Base-by-base conservation (phyloP, 331 rosid species). In the Quercus phellos region DNA sequence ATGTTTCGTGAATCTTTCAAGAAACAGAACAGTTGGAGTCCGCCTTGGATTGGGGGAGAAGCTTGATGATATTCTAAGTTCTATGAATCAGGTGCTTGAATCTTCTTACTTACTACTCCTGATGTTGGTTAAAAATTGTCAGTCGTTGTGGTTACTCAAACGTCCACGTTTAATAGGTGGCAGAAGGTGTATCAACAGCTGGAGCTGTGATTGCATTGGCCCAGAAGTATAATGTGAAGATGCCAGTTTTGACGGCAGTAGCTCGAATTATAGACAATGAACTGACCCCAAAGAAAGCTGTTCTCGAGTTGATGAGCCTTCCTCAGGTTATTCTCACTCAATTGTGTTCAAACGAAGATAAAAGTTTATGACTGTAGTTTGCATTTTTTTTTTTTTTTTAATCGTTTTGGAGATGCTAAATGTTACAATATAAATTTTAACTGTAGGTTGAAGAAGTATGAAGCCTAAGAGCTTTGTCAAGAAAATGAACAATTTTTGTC, bases 221-320 rank as follows among this genome's bases (percentile, higher is more conserved):
- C 1, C 97, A 94, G 79, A 94, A 94, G 74, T 92, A 89, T 64
- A 94, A 92, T 2, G 97, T 90, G 6, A 92, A 94, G 87, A 89
- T 94, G 97, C 97, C 99, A 4, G 99, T 94, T 80, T 90, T 94
- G 85, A 92, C 97, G 2, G 98, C 96, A 5, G 96, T 94, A 29
- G 98, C 98, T 26, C 93, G 98, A 64, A 92, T 88, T 70, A 85
- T 94, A 0, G 98, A 94, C 87, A 88, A 87, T 19, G 96, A 90
- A 80, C 87, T 92, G 42, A 89, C 96, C 26, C 98, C 97, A 0
- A 85, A 90, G 81, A 92, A 90, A 80, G 98, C 98, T 58, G 97
- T 89, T 78, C 87, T 88, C 27, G 97, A 92, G 84, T 74, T 92
- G 81, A 92, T 94, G 97, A 86, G 96, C 85, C 91, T 92, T 70